These are phyloP conservation scores for Fusarium marasasianum DNA, from an alignment of 2,329 filamentous ascomycete species.

Conservation along the genomic window DNA sequence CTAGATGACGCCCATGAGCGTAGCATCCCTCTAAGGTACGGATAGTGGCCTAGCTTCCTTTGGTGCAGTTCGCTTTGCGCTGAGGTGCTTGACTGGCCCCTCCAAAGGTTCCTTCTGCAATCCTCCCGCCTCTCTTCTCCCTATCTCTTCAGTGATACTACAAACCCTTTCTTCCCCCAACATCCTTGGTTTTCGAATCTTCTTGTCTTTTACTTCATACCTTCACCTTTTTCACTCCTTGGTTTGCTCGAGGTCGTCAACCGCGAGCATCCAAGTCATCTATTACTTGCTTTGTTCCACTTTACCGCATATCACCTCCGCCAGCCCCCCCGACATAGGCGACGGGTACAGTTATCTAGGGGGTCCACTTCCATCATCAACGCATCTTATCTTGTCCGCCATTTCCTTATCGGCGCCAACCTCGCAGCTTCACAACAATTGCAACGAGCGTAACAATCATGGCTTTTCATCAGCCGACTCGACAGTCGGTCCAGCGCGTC, in stretches of 20 bases:
- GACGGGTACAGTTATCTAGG: constrained; percentile 14
- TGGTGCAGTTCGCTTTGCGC: not conserved
- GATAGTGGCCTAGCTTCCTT: constrained; percentile 23
- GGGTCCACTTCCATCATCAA: constrained; percentile 40
- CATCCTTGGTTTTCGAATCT: constrained; percentile 1
- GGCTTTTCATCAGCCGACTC: constrained; percentile 70
- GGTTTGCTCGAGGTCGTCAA: constrained; percentile 5
- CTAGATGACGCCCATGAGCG: constrained; percentile 35
- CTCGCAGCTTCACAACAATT: constrained; percentile 21
- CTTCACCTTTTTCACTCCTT: not conserved
- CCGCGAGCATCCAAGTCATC: constrained; percentile 6
- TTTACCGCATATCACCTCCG: constrained; percentile 28
- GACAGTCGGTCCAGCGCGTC: constrained; percentile 61
- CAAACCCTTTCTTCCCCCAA: constrained; percentile 10
- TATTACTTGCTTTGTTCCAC: constrained; percentile 4
- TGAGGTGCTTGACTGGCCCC: constrained; percentile 19
- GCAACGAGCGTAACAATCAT: constrained; percentile 47
- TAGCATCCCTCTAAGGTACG: constrained; percentile 33
- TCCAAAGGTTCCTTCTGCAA: constrained; percentile 12
- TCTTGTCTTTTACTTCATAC: not conserved
- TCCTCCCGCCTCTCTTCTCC: constrained; percentile 17
- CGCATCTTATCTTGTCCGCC: constrained; percentile 40
- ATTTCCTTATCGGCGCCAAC: constrained; percentile 35
- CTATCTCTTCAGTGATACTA: constrained; percentile 21
- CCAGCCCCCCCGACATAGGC: constrained; percentile 29